A percentile compares a stretch with the other conserved stretches of the same genome.
Evolutionary conservation across 106 monocot genomes (phyloP).

Genomic region (Apostasia ramifera): DNA sequence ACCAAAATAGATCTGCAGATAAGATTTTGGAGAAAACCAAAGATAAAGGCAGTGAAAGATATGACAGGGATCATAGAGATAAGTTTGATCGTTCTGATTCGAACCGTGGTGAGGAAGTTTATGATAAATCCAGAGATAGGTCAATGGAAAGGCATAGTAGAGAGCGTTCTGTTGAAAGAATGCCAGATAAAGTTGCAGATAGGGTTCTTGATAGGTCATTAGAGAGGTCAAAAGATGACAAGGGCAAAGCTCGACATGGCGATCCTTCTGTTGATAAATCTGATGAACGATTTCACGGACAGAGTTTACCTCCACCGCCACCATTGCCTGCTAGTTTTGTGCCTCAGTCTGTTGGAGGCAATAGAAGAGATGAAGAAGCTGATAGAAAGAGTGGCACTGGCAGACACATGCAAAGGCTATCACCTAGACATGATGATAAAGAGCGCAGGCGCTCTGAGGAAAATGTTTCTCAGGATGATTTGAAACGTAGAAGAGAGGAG

Average conservation of each 20-base stretch:
- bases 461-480: slow-evolving; percentile 68
- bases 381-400: slow-evolving; percentile 50
- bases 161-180: slow-evolving; percentile 67
- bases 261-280: slow-evolving; percentile 38
- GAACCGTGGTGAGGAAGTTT: slow-evolving; percentile 37
- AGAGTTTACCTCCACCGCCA: slow-evolving; percentile 86
- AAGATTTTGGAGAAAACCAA: slow-evolving; percentile 46
- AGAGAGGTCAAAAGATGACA: slow-evolving; percentile 72
- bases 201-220: slow-evolving; percentile 32
- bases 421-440: slow-evolving; percentile 86
- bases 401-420: slow-evolving; percentile 64
- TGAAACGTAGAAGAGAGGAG: slow-evolving; percentile 82
- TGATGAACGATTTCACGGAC: slow-evolving; percentile 74
- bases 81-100: slow-evolving; percentile 58
- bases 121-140: slow-evolving; percentile 64
- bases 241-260: slow-evolving; percentile 44
- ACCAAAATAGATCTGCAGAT: slow-evolving; percentile 26
- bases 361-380: slow-evolving; percentile 74
- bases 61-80: slow-evolving; percentile 67
- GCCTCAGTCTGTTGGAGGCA: slow-evolving; percentile 71
- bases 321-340: slow-evolving; percentile 82
- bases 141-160: slow-evolving; percentile 67
- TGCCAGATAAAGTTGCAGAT: slow-evolving; percentile 59
- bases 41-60: slow-evolving; percentile 54
- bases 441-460: slow-evolving; percentile 75